These are phyloP conservation scores for Claviceps sp. DNA, from an alignment of 2,329 filamentous ascomycete species.

Conservation along the genomic window DNA sequence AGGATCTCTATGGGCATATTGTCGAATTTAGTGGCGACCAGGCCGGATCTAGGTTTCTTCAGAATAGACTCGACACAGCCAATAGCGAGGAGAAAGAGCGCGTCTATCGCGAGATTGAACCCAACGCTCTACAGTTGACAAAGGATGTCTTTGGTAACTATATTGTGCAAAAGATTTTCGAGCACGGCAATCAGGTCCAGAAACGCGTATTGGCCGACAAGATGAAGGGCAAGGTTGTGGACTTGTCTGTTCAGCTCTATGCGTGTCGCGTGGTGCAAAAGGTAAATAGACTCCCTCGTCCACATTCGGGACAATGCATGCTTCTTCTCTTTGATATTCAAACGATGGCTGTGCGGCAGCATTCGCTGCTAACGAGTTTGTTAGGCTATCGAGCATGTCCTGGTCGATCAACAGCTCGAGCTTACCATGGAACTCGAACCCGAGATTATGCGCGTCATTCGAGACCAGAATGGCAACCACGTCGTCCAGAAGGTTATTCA, in stretches of 20 bases:
- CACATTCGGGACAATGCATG: neutral
- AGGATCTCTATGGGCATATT: slow-evolving; percentile 76
- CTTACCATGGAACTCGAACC: slow-evolving; percentile 73
- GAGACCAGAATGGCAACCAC: slow-evolving; percentile 87
- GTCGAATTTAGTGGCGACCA: slow-evolving; percentile 95
- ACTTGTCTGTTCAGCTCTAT: slow-evolving; percentile 78
- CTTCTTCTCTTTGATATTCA: neutral
- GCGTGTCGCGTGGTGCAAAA: slow-evolving; percentile 94
- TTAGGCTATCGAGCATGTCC: slow-evolving; percentile 78
- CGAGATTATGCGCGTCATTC: slow-evolving; percentile 64
- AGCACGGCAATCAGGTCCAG: slow-evolving; percentile 86
- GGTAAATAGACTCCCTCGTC: slow-evolving; percentile 27
- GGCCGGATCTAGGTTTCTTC: slow-evolving; percentile 89
- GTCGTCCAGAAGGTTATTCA: slow-evolving; percentile 92
- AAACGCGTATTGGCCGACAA: slow-evolving; percentile 75
- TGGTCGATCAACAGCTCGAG: slow-evolving; percentile 80
- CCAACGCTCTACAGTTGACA: slow-evolving; percentile 79
- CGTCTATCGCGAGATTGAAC: slow-evolving; percentile 75
- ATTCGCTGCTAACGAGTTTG: too few species aligned
- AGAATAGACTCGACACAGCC: slow-evolving; percentile 79
- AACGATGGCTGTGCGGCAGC: too few species aligned
- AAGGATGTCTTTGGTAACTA: slow-evolving; percentile 97
- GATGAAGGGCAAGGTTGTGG: slow-evolving; percentile 76
- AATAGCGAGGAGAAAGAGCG: slow-evolving; percentile 93
- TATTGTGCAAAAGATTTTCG: slow-evolving; percentile 94